phyloP scores from a whole-genome alignment of 1,284 basidiomycete genomes.

The Apiotrichum sp. region DNA sequence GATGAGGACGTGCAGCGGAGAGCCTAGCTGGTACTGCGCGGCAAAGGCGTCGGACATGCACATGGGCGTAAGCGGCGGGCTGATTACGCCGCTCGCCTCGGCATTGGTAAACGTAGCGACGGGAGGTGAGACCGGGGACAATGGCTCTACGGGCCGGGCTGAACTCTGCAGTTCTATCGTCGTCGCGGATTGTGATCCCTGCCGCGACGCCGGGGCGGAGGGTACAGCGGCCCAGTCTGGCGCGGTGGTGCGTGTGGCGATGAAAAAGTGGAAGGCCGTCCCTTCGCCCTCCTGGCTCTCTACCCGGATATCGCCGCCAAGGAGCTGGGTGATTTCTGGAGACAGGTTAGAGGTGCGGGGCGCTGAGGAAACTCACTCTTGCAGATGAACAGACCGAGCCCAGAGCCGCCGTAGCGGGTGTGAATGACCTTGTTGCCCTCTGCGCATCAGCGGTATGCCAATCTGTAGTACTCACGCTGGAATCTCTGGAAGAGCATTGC shows the following conservation, averaged over 20 bases:
- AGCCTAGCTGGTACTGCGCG: no score
- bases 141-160: no score
- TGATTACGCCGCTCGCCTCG: background rate
- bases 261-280: conserved; percentile 46
- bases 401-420: conserved; percentile 44
- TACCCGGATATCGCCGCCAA: conserved; percentile 42
- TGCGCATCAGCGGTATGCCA: background rate
- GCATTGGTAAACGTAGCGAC: no score
- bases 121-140: no score
- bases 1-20: conserved; percentile 29
- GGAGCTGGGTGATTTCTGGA: conserved; percentile 36
- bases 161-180: no score
- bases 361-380: conserved; percentile 7
- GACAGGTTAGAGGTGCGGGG: background rate
- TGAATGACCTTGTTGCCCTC: conserved; percentile 44
- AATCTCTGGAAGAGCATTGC: conserved; percentile 42
- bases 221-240: background rate
- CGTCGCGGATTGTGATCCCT: no score
- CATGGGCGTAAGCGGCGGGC: no score
- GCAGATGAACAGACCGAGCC: conserved; percentile 45
- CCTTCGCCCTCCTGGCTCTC: conserved; percentile 34
- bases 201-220: no score
- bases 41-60: background rate
- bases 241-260: conserved; percentile 23
- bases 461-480: conserved; percentile 15